These are phyloP conservation scores for Perilla frutescens DNA, from an alignment of 257 asterid genomes.

Conservation along the genomic window DNA sequence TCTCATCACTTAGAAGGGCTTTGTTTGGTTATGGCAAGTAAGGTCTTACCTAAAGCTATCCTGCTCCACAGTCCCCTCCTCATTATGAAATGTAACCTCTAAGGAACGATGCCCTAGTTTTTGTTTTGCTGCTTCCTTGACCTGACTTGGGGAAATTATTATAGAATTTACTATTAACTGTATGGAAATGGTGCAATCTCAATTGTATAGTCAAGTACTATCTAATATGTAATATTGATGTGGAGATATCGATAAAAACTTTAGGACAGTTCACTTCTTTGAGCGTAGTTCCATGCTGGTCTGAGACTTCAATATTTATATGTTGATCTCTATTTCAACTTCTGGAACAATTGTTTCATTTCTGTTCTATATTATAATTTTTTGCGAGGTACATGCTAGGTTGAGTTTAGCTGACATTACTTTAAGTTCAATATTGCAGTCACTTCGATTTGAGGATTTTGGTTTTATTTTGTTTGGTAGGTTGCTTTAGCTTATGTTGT, in stretches of 20 bases:
- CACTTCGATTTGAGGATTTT: background rate
- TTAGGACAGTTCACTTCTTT: background rate
- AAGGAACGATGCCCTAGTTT: too few relatives aligned
- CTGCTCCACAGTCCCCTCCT: too few relatives aligned
- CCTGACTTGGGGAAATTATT: background rate
- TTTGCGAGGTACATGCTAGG: background rate
- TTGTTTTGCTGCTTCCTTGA: background rate
- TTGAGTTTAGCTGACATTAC: background rate
- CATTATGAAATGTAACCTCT: background rate
- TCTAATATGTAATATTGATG: background rate
- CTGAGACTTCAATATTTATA: too few relatives aligned
- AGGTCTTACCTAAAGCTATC: background rate
- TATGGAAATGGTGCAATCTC: background rate
- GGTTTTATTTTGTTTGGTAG: background rate
- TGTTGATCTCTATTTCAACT: background rate
- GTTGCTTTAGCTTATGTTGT: constrained; percentile 7
- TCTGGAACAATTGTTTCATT: background rate
- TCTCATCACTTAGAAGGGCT: background rate
- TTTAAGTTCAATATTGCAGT: background rate
- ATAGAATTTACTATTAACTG: background rate
- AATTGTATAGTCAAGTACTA: background rate
- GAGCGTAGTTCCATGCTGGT: background rate
- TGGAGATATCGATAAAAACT: background rate
- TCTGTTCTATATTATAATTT: background rate
- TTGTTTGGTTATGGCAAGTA: background rate